Evolutionary conservation across 257 asterid species (phyloP).

Genomic region (Voacanga thouarsii): DNA sequence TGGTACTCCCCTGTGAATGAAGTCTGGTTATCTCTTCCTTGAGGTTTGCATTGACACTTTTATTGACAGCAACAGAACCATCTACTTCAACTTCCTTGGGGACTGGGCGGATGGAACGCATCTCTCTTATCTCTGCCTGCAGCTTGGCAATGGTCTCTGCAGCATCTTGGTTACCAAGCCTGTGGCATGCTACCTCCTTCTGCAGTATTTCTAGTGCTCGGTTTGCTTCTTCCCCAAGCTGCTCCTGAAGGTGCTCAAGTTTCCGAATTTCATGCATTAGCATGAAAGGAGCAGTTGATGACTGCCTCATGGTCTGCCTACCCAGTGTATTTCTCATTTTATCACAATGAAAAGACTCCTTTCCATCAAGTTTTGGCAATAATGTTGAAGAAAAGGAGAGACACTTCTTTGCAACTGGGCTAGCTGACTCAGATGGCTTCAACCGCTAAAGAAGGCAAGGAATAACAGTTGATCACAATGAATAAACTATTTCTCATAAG

Average conservation of each 20-base stretch:
- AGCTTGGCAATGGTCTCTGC: conserved; percentile 94
- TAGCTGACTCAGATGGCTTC: conserved; percentile 45
- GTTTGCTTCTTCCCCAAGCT: conserved; percentile 90
- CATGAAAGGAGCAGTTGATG: conserved; percentile 85
- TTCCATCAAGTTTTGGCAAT: conserved; percentile 59
- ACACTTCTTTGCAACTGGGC: conserved; percentile 68
- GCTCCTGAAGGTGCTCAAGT: conserved; percentile 97
- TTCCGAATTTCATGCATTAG: conserved; percentile 91
- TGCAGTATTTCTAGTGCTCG: conserved; percentile 92
- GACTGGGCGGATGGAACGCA: conserved; percentile 51
- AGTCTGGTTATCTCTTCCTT: conserved; percentile 93
- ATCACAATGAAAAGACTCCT: conserved; percentile 35
- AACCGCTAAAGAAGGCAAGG: conserved; percentile 34
- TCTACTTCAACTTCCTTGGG: conserved; percentile 58
- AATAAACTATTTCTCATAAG: not conserved
- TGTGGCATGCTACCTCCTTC: conserved; percentile 91
- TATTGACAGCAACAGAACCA: conserved; percentile 53
- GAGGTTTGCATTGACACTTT: conserved; percentile 87
- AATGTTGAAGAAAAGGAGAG: conserved; percentile 75
- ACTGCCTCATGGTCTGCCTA: conserved; percentile 79
- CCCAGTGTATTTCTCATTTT: conserved; percentile 56
- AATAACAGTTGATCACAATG: conserved; percentile 6
- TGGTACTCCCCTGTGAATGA: conserved; percentile 91
- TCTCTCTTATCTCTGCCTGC: conserved; percentile 83
- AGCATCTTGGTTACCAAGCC: conserved; percentile 94